These are phyloP conservation scores for Eurotiales sp. DNA, from an alignment of 2,329 filamentous ascomycete species.

Conservation along the genomic window DNA sequence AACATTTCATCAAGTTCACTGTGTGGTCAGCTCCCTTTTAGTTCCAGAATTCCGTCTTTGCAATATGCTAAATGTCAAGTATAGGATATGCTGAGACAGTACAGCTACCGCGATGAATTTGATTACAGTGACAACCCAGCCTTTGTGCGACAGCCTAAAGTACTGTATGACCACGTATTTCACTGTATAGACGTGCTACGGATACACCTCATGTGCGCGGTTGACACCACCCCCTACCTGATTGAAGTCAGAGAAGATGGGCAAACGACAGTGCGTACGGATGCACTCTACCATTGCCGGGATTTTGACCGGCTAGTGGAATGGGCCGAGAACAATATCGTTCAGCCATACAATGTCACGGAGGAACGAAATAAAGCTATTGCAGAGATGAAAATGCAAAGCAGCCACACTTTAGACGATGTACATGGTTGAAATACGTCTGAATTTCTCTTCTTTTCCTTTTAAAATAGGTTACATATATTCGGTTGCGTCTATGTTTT, in stretches of 20 bases:
- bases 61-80: too few species aligned
- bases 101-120: conserved; percentile 5
- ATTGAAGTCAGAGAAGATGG: background rate
- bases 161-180: background rate
- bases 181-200: conserved; percentile 7
- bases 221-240: conserved; percentile 5
- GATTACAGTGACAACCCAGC: conserved; percentile 5
- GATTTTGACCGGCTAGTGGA: conserved; percentile 1
- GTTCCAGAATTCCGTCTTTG: too few species aligned
- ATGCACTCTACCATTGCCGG: background rate
- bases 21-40: conserved; percentile 3
- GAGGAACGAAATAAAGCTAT: background rate
- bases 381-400: background rate
- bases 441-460: too few species aligned
- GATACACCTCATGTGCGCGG: conserved; percentile 2
- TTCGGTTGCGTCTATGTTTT: too few species aligned
- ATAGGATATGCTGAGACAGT: conserved; percentile 5
- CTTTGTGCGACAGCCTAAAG: background rate
- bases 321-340: background rate
- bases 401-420: background rate
- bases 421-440: too few species aligned
- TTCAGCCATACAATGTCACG: conserved; percentile 3
- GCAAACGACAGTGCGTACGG: background rate
- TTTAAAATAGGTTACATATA: too few species aligned
- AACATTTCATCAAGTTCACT: conserved; percentile 6